These are phyloP conservation scores for Syzygium jambos DNA, from an alignment of 345 rosid species.

Conservation along the genomic window DNA sequence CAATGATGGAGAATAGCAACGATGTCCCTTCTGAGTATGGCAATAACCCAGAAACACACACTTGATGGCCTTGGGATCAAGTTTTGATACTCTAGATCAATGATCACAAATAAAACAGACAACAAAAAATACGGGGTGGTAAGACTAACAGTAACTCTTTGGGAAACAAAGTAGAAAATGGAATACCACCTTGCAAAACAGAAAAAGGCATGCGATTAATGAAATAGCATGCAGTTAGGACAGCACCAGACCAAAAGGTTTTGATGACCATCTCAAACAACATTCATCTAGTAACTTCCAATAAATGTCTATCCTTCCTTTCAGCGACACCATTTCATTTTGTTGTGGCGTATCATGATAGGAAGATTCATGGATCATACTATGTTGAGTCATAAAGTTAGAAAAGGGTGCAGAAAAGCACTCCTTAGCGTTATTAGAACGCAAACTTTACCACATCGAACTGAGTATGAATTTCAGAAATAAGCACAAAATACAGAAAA, in stretches of 20 bases:
- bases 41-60: not conserved
- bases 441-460: not conserved
- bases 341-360: not conserved
- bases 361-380: not conserved
- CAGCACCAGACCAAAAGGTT: not conserved
- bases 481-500: not conserved
- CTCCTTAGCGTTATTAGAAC: not conserved
- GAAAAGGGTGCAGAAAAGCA: not conserved
- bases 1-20: not conserved
- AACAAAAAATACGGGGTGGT: not conserved
- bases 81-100: not conserved
- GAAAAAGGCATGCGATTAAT: not conserved
- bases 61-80: not conserved
- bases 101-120: not conserved
- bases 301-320: not conserved
- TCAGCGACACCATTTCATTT: not conserved
- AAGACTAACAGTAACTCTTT: not conserved
- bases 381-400: not conserved
- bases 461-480: not conserved
- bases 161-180: not conserved
- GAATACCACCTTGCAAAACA: not conserved
- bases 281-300: not conserved
- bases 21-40: not conserved
- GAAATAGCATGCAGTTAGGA: not conserved
- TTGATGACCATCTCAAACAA: not conserved